phyloP scores from a whole-genome alignment of 2,329 filamentous ascomycete species.

The Colletotrichum caudatum region DNA sequence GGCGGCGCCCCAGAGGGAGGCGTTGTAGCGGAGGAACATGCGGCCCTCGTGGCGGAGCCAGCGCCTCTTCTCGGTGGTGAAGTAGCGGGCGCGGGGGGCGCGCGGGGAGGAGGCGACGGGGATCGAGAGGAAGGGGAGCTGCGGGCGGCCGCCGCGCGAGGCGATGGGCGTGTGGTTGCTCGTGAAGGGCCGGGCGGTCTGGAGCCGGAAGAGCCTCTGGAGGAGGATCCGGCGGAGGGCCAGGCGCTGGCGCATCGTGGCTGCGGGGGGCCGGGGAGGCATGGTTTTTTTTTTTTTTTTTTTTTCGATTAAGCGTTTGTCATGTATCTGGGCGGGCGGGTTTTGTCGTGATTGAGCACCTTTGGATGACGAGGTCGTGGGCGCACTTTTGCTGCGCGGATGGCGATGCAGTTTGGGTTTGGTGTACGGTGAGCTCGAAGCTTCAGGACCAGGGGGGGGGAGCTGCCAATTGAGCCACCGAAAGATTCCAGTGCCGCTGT shows the following conservation, averaged over 20 bases:
- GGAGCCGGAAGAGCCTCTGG: slow-evolving; percentile 41
- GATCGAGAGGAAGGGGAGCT: slow-evolving; percentile 64
- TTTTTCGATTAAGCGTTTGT: neutral
- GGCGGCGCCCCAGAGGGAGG: slow-evolving; percentile 74
- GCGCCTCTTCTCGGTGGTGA: slow-evolving; percentile 81
- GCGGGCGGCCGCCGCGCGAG: slow-evolving; percentile 55
- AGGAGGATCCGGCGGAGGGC: slow-evolving; percentile 51
- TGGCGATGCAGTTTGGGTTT: neutral
- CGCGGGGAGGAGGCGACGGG: slow-evolving; percentile 57
- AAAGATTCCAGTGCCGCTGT: slow-evolving; percentile 4
- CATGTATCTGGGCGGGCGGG: neutral
- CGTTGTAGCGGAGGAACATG: slow-evolving; percentile 75
- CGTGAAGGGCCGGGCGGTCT: slow-evolving; percentile 41
- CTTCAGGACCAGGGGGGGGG: neutral
- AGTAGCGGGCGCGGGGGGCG: slow-evolving; percentile 71
- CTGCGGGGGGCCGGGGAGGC: neutral
- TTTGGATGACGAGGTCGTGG: neutral
- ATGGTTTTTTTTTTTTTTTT: fast-evolving
- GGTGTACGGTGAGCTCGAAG: neutral
- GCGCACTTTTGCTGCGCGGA: neutral
- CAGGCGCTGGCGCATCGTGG: slow-evolving; percentile 56
- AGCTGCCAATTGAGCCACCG: neutral
- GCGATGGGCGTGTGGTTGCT: slow-evolving; percentile 43
- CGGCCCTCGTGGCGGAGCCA: slow-evolving; percentile 79
- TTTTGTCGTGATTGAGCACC: neutral